phyloP scores from a whole-genome alignment of 352 stramenopile genomes.

The Phytopythium boreale region DNA sequence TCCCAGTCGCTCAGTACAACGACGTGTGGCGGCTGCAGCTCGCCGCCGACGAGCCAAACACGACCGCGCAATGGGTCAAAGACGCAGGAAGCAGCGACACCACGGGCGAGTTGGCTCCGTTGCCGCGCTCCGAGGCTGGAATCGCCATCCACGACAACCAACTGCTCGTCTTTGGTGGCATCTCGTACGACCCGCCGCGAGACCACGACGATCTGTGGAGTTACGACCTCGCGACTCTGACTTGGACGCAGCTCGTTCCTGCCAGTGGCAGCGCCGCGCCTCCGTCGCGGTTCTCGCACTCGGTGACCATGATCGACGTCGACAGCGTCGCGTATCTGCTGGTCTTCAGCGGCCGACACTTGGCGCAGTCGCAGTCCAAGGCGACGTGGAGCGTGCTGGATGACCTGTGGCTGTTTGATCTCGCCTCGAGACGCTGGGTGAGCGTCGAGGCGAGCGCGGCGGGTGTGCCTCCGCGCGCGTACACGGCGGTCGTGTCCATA shows the following conservation, averaged over 20 bases:
- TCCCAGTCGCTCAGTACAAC: conserved; percentile 44
- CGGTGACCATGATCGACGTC: conserved; percentile 34
- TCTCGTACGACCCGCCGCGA: conserved; percentile 50
- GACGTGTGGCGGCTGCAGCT: conserved; percentile 51
- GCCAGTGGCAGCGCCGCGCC: conserved; percentile 14
- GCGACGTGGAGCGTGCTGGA: conserved; percentile 46
- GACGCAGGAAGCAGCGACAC: conserved; percentile 18
- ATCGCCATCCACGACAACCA: conserved; percentile 42
- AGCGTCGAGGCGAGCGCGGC: conserved; percentile 13
- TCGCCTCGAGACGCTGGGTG: conserved; percentile 41
- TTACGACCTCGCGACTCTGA: conserved; percentile 43
- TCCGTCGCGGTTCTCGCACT: conserved; percentile 61
- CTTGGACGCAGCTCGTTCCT: conserved; percentile 37
- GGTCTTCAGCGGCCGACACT: conserved; percentile 53
- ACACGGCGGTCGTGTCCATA: conserved; percentile 60
- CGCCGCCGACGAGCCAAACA: conserved; percentile 5
- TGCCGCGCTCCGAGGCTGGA: conserved; percentile 45
- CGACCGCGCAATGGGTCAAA: conserved; percentile 23
- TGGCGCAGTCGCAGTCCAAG: conserved; percentile 22
- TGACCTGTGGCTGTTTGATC: conserved; percentile 60
- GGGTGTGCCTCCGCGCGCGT: conserved; percentile 35
- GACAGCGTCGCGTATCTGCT: conserved; percentile 36
- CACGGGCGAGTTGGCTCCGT: conserved; percentile 14
- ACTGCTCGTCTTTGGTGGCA: conserved; percentile 68
- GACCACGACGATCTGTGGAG: conserved; percentile 66